Conservation (phyloP, 2,329 filamentous ascomycete species). For the Fusarium sp. region DNA sequence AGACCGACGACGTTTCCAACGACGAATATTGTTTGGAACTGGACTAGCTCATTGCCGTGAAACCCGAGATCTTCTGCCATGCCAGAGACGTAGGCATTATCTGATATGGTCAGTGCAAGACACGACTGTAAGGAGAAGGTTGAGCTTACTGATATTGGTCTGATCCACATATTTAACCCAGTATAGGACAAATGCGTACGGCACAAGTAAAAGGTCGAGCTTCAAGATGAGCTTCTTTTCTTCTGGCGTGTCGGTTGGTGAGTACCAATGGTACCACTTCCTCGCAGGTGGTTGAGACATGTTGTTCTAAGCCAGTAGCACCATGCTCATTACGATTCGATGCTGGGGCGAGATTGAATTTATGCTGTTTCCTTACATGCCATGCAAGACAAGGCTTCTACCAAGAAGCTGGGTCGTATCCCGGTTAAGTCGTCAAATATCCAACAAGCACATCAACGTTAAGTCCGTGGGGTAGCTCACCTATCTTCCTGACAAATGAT, state of each 20-base stretch:
- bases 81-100: not conserved
- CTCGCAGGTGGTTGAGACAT: not conserved
- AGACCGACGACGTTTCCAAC: not conserved
- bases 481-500: not conserved
- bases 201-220: not conserved
- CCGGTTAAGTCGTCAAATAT: not conserved
- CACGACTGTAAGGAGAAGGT: rapidly evolving
- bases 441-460: not conserved
- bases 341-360: not conserved
- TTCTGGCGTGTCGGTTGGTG: not conserved
- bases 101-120: not conserved
- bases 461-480: not conserved
- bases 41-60: not conserved
- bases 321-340: no score
- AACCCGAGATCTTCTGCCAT: not conserved
- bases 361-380: rapidly evolving
- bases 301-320: no score
- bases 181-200: not conserved
- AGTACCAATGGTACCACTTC: not conserved
- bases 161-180: not conserved
- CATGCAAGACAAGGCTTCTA: not conserved
- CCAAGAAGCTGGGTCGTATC: not conserved
- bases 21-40: not conserved
- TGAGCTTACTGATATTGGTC: not conserved
- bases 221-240: not conserved